Conservation (phyloP, 2,329 filamentous ascomycete genomes). For the Hypoxylon sp. region DNA sequence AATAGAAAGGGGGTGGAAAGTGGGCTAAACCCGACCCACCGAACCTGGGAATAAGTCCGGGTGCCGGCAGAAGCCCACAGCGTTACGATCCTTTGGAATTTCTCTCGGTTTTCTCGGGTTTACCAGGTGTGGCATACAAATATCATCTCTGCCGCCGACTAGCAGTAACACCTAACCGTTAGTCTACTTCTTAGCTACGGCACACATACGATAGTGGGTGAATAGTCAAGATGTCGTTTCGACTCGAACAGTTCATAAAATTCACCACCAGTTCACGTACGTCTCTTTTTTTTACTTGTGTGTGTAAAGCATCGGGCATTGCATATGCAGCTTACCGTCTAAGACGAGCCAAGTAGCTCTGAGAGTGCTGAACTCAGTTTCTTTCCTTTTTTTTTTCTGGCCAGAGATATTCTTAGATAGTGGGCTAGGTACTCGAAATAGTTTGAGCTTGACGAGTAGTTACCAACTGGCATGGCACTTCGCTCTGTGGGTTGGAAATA, state of each 20-base stretch:
- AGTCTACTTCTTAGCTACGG: neutral
- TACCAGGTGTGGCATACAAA: too few species aligned
- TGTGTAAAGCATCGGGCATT: neutral
- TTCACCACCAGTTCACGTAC: conserved; percentile 59
- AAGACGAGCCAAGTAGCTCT: conserved; percentile 13
- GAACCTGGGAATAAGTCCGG: neutral
- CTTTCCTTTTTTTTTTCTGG: neutral
- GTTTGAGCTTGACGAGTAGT: neutral
- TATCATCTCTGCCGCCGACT: too few species aligned
- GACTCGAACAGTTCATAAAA: conserved; percentile 51
- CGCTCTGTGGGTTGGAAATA: too few species aligned
- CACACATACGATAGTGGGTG: neutral
- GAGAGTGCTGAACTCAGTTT: neutral
- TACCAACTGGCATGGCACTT: neutral
- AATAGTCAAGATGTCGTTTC: conserved; percentile 35
- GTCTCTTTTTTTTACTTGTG: conserved; percentile 1
- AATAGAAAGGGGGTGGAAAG: neutral
- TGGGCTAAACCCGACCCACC: neutral
- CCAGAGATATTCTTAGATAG: neutral
- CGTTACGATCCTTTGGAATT: neutral
- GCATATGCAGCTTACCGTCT: neutral
- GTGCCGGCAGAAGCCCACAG: neutral
- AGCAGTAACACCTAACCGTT: too few species aligned
- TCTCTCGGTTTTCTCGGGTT: neutral
- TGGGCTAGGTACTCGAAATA: too few species aligned